Conservation (phyloP, 257 asterid species). For the Plantago ovata region DNA sequence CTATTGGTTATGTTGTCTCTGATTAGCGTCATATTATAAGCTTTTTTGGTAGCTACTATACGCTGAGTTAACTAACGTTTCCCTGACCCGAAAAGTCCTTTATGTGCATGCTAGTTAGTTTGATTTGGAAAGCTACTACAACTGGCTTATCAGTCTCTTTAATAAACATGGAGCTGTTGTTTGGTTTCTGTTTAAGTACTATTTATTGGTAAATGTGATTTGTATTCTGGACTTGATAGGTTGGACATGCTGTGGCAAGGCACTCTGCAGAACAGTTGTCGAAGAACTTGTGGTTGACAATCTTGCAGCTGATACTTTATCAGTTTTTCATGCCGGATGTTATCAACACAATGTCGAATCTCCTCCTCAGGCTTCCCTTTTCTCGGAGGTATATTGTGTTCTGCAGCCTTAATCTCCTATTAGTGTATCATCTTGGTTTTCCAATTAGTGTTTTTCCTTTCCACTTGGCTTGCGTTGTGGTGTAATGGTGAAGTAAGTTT, state of each 20-base stretch:
- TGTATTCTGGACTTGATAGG: constrained; percentile 42
- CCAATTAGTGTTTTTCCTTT: constrained; percentile 4
- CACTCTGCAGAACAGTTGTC: constrained; percentile 83
- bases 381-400: constrained; percentile 63
- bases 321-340: constrained; percentile 87
- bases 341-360: constrained; percentile 72
- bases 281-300: constrained; percentile 74
- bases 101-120: too few species aligned
- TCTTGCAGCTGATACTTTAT: constrained; percentile 66
- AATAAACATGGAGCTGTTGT: too few species aligned
- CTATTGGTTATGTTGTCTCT: too few species aligned
- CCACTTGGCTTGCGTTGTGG: not conserved
- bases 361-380: constrained; percentile 85
- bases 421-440: constrained; percentile 4
- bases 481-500: constrained; percentile 13
- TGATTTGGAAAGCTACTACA: too few species aligned
- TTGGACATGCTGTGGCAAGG: constrained; percentile 92
- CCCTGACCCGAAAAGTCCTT: too few species aligned
- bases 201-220: constrained; percentile 14
- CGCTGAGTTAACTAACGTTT: too few species aligned
- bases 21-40: too few species aligned
- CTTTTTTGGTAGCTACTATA: too few species aligned
- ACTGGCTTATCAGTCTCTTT: too few species aligned
- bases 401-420: not conserved
- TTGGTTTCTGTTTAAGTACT: not conserved